Evolutionary conservation across 2,329 filamentous ascomycete species (phyloP), one percentile per base, ranked within the genome.

Genomic region (Escovopsis sp.): DNA sequence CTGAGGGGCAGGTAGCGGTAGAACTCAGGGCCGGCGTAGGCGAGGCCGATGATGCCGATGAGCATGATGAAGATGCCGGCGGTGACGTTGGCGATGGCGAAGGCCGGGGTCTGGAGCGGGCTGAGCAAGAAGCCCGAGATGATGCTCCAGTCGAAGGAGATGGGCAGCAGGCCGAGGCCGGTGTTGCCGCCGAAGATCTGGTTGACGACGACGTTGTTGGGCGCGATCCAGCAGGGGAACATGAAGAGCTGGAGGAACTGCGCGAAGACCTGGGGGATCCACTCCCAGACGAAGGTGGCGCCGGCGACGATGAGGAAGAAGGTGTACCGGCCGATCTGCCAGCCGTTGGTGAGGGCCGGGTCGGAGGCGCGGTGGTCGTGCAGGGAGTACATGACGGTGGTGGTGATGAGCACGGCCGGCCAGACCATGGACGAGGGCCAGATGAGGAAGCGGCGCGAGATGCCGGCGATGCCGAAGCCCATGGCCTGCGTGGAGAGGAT

Each of bases 111-210:
- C 38, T 74, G 71, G 17, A 77, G 53, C 8, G 72, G 73, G n/a
- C 64, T 70, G 10, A 55, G 51, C 35, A 70, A 58, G 45, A 68
- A 77, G 10, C 66, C 71, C 2, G 67, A 63, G 39, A 76, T 60
- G 35, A 72, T 63, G 34, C 66, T 68, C 76, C 76, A 80, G 53
- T 80, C 76, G 38, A 81, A 72, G 0, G 74, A 77, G 12, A 79
- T 64, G 10, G 75, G 75, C 18, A 79, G 60, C 11, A 81, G 54
- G 1, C 69, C 72, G 4, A 79, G 55, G 1, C 76, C 75, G 5
- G 68, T 68, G 36, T 63, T 62, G 5, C 71, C 72, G 4, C 76
- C 76, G 39, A 79, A 79, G 6, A 80, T 48, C 48, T 79, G 74
- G 48, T 80, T 80, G 39, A 79, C 56, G 12, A 72, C 52, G 3